These are phyloP conservation scores for Cyclotella sp. DNA, from an alignment of 108 stramenopile genomes.

Conservation along the genomic window DNA sequence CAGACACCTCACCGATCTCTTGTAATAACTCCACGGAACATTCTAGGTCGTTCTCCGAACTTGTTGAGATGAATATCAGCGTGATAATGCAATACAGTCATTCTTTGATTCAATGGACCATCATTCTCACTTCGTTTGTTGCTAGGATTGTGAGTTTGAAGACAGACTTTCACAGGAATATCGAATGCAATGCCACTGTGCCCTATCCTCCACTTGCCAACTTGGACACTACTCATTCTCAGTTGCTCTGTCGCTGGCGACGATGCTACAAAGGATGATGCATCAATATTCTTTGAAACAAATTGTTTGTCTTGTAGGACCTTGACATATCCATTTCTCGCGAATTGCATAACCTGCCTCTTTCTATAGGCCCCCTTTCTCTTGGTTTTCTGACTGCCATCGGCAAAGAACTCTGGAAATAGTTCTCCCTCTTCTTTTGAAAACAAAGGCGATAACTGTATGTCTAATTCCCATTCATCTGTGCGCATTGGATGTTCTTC, in stretches of 20 bases:
- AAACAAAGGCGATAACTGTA: constrained; percentile 38
- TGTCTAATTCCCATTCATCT: constrained; percentile 56
- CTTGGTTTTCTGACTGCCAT: neutral
- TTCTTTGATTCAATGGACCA: neutral
- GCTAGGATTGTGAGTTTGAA: constrained; percentile 4
- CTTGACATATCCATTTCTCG: constrained; percentile 54
- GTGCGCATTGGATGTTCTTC: constrained; percentile 56
- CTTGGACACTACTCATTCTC: constrained; percentile 12
- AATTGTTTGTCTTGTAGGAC: constrained; percentile 30
- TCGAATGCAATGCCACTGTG: constrained; percentile 62
- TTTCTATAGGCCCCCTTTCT: constrained; percentile 17
- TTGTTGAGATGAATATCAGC: constrained; percentile 75
- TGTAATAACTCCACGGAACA: constrained; percentile 68
- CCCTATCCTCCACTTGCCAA: constrained; percentile 63
- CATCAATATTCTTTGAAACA: constrained; percentile 8
- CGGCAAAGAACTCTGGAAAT: constrained; percentile 20
- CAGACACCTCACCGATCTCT: constrained; percentile 52
- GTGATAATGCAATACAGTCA: constrained; percentile 59
- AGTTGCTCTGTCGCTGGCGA: constrained; percentile 16
- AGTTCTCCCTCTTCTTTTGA: constrained; percentile 31
- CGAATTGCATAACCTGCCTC: constrained; percentile 53
- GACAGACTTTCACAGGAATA: constrained; percentile 34
- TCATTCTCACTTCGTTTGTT: constrained; percentile 14
- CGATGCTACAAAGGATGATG: constrained; percentile 19
- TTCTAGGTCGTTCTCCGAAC: constrained; percentile 68